A percentile compares a stretch with the other conserved stretches of the same genome.
phyloP scores from a whole-genome alignment of 345 rosid species.

The Aethionema arabicum region DNA sequence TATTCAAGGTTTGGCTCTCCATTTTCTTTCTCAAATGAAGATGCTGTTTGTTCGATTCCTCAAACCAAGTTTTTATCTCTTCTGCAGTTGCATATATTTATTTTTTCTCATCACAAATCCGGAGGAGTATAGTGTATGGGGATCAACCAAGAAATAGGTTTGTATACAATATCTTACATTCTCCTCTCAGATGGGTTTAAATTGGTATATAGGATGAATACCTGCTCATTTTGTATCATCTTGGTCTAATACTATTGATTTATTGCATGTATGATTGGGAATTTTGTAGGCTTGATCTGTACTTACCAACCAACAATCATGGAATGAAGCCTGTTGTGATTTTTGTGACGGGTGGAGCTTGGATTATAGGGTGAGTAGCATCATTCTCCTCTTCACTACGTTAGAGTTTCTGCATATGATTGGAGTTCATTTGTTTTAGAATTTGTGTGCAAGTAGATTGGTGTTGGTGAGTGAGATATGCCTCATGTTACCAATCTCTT shows the following conservation, averaged over 20 bases:
- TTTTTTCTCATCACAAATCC: conserved; percentile 70
- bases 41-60: conserved; percentile 6
- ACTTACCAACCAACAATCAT: conserved; percentile 61
- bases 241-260: conserved; percentile 10
- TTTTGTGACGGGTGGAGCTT: conserved; percentile 97
- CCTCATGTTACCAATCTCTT: not conserved
- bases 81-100: conserved; percentile 83
- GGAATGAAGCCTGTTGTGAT: conserved; percentile 87
- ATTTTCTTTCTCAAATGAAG: not conserved
- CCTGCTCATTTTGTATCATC: not conserved
- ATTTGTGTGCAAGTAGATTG: conserved; percentile 1
- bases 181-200: not conserved
- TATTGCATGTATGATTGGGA: conserved; percentile 3
- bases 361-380: conserved; percentile 87
- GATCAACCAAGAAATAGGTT: conserved; percentile 97
- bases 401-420: not conserved
- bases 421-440: not conserved
- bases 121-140: conserved; percentile 81
- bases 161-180: conserved; percentile 20
- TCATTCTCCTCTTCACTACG: no score
- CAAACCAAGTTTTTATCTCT: conserved; percentile 16
- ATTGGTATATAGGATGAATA: not conserved
- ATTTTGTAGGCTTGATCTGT: conserved; percentile 69
- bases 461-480: conserved; percentile 9
- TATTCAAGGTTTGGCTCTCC: conserved; percentile 62